These are phyloP conservation scores for Lentinus tigrinus DNA, from an alignment of 768 basidiomycete genomes.

Conservation along the genomic window DNA sequence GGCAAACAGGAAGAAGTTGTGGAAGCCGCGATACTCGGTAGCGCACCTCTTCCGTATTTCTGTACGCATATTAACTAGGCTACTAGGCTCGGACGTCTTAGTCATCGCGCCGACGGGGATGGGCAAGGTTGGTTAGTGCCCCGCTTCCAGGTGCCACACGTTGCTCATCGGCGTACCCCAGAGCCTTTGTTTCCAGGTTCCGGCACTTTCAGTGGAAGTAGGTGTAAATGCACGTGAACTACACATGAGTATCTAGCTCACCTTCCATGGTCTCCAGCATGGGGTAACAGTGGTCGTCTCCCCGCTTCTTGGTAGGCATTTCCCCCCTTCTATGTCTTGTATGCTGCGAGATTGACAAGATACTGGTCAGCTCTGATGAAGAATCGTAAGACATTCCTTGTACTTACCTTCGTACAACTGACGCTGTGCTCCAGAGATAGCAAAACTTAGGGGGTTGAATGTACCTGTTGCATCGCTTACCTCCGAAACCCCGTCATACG, in stretches of 20 bases:
- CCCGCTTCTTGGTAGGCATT: conserved; percentile 62
- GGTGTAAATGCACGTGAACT: conserved; percentile 34
- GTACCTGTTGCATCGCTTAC: conserved; percentile 61
- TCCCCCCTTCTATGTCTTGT: background rate
- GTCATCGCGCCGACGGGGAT: conserved; percentile 86
- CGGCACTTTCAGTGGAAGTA: conserved; percentile 67
- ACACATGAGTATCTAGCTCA: background rate
- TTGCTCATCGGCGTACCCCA: conserved; percentile 25
- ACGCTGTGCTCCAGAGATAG: conserved; percentile 50
- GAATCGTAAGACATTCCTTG: conserved; percentile 53
- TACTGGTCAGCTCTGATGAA: conserved; percentile 67
- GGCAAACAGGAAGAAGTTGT: conserved; percentile 80
- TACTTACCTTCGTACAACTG: background rate
- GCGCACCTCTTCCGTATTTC: background rate
- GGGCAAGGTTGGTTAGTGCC: conserved; percentile 63
- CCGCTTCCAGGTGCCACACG: background rate
- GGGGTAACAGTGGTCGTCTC: conserved; percentile 78
- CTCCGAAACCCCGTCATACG: conserved; percentile 57
- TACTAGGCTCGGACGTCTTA: conserved; percentile 70
- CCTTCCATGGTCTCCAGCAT: conserved; percentile 36
- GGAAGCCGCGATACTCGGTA: conserved; percentile 65
- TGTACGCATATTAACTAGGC: background rate
- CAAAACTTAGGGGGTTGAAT: conserved; percentile 51
- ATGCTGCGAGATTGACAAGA: background rate
- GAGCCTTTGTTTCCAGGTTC: conserved; percentile 87